phyloP scores from a whole-genome alignment of 1,139 yeast species.

The Pichia sp. region DNA sequence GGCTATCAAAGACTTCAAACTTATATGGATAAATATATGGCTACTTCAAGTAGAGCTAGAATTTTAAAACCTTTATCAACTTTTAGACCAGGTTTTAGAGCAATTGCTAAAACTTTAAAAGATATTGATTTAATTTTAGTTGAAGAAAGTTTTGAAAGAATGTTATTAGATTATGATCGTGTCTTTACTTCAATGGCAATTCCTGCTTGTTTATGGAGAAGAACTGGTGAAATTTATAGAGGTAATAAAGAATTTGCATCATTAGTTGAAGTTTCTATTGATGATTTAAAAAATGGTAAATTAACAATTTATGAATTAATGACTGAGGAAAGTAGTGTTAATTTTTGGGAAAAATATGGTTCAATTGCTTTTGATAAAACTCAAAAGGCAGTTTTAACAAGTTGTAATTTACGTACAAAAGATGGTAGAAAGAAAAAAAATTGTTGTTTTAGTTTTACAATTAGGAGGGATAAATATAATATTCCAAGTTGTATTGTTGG shows the following conservation, averaged over 20 bases:
- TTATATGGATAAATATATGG: conserved; percentile 93
- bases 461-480: conserved; percentile 85
- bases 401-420: conserved; percentile 78
- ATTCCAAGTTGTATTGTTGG: conserved; percentile 97
- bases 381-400: conserved; percentile 89
- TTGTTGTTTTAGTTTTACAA: conserved; percentile 93
- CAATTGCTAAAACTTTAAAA: conserved; percentile 82
- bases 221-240: conserved; percentile 93
- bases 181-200: conserved; percentile 97
- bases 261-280: conserved; percentile 85
- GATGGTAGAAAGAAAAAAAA: conserved; percentile 78
- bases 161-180: conserved; percentile 88
- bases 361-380: conserved; percentile 95
- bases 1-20: conserved; percentile 87
- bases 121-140: conserved; percentile 90
- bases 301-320: conserved; percentile 88
- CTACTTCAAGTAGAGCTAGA: conserved; percentile 75
- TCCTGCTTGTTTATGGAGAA: conserved; percentile 95
- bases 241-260: conserved; percentile 97
- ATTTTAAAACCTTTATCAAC: conserved; percentile 80
- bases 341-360: conserved; percentile 96
- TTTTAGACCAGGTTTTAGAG: conserved; percentile 89
- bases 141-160: conserved; percentile 90
- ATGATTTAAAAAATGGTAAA: conserved; percentile 87
- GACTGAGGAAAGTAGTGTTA: conserved; percentile 97